phyloP scores from a whole-genome alignment of 768 basidiomycete genomes.

The Cantharellus cinnabarinus region DNA sequence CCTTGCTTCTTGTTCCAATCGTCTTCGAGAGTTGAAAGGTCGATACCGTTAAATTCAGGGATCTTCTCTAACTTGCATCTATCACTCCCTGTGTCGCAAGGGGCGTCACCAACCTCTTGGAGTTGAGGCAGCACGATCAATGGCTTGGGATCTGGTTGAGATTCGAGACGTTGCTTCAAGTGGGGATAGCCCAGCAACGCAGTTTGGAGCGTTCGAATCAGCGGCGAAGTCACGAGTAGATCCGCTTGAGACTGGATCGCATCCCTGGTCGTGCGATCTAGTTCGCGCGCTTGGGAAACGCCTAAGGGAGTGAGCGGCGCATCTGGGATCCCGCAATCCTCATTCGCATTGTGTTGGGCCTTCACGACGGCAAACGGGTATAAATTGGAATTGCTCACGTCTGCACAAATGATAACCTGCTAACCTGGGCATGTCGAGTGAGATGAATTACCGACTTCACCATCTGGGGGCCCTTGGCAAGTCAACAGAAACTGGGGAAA shows the following conservation, averaged over 20 bases:
- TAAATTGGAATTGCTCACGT: too few species aligned
- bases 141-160: background rate
- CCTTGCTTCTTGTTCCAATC: background rate
- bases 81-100: background rate
- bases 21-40: background rate
- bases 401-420: too few species aligned
- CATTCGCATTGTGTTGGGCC: background rate
- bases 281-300: background rate
- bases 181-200: background rate
- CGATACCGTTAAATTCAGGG: background rate
- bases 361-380: too few species aligned
- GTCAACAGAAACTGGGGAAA: background rate
- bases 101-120: background rate
- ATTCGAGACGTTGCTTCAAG: background rate
- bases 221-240: background rate
- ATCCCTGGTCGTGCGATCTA: background rate
- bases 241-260: background rate
- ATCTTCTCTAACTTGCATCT: background rate
- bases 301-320: background rate
- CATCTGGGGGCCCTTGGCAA: background rate
- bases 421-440: background rate
- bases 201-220: background rate
- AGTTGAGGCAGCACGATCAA: background rate
- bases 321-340: background rate
- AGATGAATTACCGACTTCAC: background rate